Conservation (phyloP, 306 rosid genomes). For the Erythrophleum fordii region DNA sequence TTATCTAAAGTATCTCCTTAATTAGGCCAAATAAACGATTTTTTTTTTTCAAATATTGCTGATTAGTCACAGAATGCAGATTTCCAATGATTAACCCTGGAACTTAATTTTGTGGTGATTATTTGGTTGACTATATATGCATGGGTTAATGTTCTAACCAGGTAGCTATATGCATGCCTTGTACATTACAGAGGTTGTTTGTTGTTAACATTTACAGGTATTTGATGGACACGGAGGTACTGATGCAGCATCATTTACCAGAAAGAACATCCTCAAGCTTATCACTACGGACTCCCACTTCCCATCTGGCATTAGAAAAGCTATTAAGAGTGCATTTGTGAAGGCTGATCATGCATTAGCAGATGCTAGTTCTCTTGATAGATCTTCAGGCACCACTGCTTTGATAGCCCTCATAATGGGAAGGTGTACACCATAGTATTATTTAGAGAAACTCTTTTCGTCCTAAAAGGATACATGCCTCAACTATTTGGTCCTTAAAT, state of each 20-base stretch:
- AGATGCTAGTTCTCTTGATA: constrained; percentile 43
- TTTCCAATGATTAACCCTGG: too few species aligned
- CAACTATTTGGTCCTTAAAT: too few species aligned
- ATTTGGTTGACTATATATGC: too few species aligned
- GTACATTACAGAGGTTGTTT: background rate
- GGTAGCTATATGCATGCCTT: background rate
- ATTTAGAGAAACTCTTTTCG: too few species aligned
- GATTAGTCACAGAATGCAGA: too few species aligned
- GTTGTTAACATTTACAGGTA: constrained; percentile 27
- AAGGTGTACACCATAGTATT: constrained; percentile 35
- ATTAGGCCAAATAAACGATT: too few species aligned
- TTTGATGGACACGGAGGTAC: constrained; percentile 55
- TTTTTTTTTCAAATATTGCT: too few species aligned
- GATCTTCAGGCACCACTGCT: constrained; percentile 50
- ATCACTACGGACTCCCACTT: constrained; percentile 43
- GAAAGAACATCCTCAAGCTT: constrained; percentile 42
- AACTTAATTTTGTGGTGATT: too few species aligned
- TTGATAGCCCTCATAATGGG: constrained; percentile 43
- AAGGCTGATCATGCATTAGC: constrained; percentile 52
- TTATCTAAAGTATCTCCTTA: too few species aligned
- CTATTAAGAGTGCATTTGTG: constrained; percentile 41
- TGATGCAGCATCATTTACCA: constrained; percentile 45
- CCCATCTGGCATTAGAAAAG: constrained; percentile 33
- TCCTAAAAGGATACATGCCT: too few species aligned
- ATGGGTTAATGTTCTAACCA: too few species aligned